Base-by-base conservation (phyloP, 2,329 filamentous ascomycete species). In the Pestalotiopsis sp. region DNA sequence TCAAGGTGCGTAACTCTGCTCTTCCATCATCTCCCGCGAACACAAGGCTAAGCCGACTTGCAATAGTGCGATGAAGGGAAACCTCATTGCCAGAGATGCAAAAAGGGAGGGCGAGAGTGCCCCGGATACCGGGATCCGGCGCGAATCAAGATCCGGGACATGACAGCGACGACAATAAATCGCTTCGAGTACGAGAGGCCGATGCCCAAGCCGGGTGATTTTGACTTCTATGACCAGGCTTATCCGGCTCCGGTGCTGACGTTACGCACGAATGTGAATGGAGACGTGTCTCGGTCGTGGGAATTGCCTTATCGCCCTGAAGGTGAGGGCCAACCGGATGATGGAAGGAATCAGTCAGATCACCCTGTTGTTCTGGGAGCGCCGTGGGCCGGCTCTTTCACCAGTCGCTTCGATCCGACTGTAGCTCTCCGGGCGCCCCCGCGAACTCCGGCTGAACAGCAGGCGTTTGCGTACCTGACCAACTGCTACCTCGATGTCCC, bases 91-190 rank as follows among this genome's bases (percentile, higher is more conserved):
- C 60, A 63, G 38, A 63, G 60, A 30, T 63, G 60, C 35, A 35
- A 44, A 39, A 63, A 63, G 22, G 60, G 35, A 14, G 60, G 60
- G 5, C 14, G 60, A 48, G 60, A 63, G 13, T 63, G 60, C 13
- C 60, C 60, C 14, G 60, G 60, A 11, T 63, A 63, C 24, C 60
- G 60, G 40, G 60, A 63, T 48, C 60, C 60, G 11, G 38, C 60
- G n/a, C 38, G 40, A 44, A 63, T 63, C 38, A 63, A 63, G 24
- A 63, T 63, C 17, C 38, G 60, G 10, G 60, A 63, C 24, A 63
- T 63, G 60, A 63, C 60, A 63, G 60, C 60, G 20, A 63, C 60
- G 40, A 63, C 60, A 6, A 63, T 63, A 22, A 44, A 63, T n/a
- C 60, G 60, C 35, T 63, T 63, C 40, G 60, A 63, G 35, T 48